These are phyloP conservation scores for Mortierella sp. DNA, from an alignment of 371 early-diverging fungal genomes.

Conservation along the genomic window DNA sequence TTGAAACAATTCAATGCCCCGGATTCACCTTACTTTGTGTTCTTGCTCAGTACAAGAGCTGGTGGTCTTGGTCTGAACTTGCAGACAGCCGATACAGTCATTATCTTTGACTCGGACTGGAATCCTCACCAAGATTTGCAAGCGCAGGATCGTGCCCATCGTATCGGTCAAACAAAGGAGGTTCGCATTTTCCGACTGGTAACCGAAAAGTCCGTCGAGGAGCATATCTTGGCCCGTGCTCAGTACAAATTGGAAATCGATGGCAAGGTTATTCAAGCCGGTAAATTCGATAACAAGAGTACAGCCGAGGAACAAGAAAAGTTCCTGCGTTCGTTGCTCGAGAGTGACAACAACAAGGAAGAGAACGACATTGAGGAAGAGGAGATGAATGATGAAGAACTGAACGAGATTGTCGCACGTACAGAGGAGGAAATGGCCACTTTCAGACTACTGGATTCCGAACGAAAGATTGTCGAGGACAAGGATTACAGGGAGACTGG, in stretches of 20 bases:
- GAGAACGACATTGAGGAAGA: conserved; percentile 82
- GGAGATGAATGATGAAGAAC: conserved; percentile 84
- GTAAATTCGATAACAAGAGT: conserved; percentile 97
- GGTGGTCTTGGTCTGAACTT: conserved; percentile 99
- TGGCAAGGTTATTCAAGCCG: conserved; percentile 98
- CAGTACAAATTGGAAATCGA: conserved; percentile 97
- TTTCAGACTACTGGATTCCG: conserved; percentile 79
- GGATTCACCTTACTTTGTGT: conserved; percentile 90
- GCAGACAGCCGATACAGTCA: conserved; percentile 99
- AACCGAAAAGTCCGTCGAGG: conserved; percentile 96
- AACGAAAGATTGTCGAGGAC: conserved; percentile 64
- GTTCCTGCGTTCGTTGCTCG: conserved; percentile 87
- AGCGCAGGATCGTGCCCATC: conserved; percentile 99
- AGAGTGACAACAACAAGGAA: conserved; percentile 71
- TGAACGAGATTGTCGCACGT: conserved; percentile 88
- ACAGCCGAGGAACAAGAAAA: conserved; percentile 93
- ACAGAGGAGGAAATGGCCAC: conserved; percentile 77
- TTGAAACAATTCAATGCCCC: conserved; percentile 88
- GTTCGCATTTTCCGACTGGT: conserved; percentile 99
- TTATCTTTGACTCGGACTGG: conserved; percentile 99
- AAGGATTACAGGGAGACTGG: conserved; percentile 39
- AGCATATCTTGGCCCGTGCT: conserved; percentile 95
- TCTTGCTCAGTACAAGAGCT: conserved; percentile 98
- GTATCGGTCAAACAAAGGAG: conserved; percentile 99
- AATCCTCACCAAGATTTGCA: conserved; percentile 99